A percentile compares a stretch with the other conserved stretches of the same genome.
Evolutionary conservation across 2,329 filamentous ascomycete genomes (phyloP).

Genomic region (Pseudohalonectria lignicola): DNA sequence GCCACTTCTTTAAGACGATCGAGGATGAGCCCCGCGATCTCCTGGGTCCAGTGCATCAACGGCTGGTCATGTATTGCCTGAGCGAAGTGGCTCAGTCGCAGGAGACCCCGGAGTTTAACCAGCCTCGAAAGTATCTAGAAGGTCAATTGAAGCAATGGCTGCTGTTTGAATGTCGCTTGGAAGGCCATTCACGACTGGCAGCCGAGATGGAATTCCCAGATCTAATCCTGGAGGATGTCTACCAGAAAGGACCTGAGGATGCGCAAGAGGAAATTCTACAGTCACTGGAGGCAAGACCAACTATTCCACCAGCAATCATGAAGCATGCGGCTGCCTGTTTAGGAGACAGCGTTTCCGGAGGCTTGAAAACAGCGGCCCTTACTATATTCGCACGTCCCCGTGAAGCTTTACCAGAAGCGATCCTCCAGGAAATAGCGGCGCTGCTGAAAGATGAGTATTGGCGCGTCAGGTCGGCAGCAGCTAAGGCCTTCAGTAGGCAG

Average conservation of each 20-base stretch:
- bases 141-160: conserved; percentile 9
- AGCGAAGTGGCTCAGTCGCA: conserved; percentile 13
- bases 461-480: neutral
- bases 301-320: too few relatives aligned
- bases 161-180: conserved; percentile 11
- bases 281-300: neutral
- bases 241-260: conserved; percentile 5
- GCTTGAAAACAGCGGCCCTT: too few relatives aligned
- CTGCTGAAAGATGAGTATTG: neutral
- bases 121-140: conserved; percentile 9
- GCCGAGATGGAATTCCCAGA: conserved; percentile 9
- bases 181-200: conserved; percentile 3
- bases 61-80: conserved; percentile 26
- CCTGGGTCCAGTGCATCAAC: conserved; percentile 22
- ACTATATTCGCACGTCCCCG: too few relatives aligned
- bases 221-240: conserved; percentile 4
- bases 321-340: too few relatives aligned
- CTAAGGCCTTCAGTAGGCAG: too few relatives aligned
- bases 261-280: neutral
- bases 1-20: conserved; percentile 17
- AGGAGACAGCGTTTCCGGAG: too few relatives aligned
- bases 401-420: neutral
- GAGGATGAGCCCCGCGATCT: conserved; percentile 22
- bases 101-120: conserved; percentile 2
- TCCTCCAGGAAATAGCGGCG: neutral